phyloP scores from a whole-genome alignment of 352 stramenopile species.

The Phytophthora sansomeana region DNA sequence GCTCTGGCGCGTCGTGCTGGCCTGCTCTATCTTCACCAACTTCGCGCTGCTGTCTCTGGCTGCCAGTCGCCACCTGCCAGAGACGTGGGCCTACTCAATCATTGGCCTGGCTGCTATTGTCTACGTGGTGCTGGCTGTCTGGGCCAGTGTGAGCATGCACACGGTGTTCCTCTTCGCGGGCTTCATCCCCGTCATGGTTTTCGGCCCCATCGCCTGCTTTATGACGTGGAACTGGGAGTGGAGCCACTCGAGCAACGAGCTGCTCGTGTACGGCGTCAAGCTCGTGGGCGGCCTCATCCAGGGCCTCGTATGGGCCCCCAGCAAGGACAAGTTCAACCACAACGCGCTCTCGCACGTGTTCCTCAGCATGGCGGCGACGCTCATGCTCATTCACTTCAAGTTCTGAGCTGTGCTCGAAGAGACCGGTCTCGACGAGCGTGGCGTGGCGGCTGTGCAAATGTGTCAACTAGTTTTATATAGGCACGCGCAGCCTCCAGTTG shows the following conservation, averaged over 20 bases:
- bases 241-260: constrained; percentile 81
- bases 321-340: constrained; percentile 90
- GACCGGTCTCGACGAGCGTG: not conserved
- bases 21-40: constrained; percentile 86
- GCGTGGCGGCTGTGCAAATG: constrained; percentile 5
- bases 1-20: constrained; percentile 85
- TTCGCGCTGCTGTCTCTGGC: constrained; percentile 84
- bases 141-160: constrained; percentile 87
- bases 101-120: constrained; percentile 69
- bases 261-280: constrained; percentile 86
- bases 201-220: constrained; percentile 74
- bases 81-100: constrained; percentile 79
- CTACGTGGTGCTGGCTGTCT: constrained; percentile 80
- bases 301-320: constrained; percentile 81
- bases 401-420: constrained; percentile 44
- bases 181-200: constrained; percentile 85
- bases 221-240: constrained; percentile 86
- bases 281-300: constrained; percentile 82
- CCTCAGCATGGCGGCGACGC: constrained; percentile 81
- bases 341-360: constrained; percentile 90
- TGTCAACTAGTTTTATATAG: constrained; percentile 34
- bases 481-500: constrained; percentile 1
- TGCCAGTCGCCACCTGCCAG: constrained; percentile 76
- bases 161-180: constrained; percentile 83
- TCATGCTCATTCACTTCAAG: constrained; percentile 87